Percentiles rank a stretch among this genome's conserved stretches.
Evolutionary conservation across 192 early-diverging fungal species (phyloP).

Genomic region (Coemansia pectinata): DNA sequence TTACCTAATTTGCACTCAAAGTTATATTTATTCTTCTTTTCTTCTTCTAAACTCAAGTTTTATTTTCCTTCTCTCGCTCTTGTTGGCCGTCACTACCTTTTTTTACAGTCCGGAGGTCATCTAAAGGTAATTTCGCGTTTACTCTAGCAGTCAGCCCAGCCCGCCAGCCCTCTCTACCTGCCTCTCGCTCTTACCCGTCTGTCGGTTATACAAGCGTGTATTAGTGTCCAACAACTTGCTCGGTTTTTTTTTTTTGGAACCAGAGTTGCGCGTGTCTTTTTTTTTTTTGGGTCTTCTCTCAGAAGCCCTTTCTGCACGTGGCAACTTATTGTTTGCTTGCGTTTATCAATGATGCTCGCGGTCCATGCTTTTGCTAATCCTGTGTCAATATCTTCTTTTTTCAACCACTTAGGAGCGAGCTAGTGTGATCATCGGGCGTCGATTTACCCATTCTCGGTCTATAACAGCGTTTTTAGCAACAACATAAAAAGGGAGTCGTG

Average conservation of each 20-base stretch:
- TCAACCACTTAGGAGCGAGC: not conserved
- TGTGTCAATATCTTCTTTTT: not conserved
- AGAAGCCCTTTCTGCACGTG: not conserved
- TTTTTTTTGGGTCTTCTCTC: not conserved
- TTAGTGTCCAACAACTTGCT: not conserved
- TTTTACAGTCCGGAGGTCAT: not conserved
- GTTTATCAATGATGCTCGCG: not conserved
- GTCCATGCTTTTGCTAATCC: not conserved
- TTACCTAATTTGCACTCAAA: conserved; percentile 7
- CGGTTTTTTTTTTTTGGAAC: not conserved
- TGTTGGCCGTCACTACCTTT: not conserved
- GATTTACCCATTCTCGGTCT: not conserved
- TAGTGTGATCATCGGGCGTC: not conserved
- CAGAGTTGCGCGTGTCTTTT: not conserved
- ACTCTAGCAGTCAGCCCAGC: not conserved
- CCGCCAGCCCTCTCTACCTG: not conserved
- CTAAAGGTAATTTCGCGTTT: conserved; percentile 16
- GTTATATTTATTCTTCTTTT: not conserved
- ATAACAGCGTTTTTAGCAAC: not conserved
- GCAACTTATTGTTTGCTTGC: not conserved
- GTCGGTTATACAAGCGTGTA: not conserved
- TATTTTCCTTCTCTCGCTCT: not conserved
- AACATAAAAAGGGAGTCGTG: not conserved
- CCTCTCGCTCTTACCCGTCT: not conserved
- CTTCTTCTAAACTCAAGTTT: not conserved